These are phyloP conservation scores for Candolleomyces aberdarensis DNA, from an alignment of 768 basidiomycete genomes.

Conservation along the genomic window DNA sequence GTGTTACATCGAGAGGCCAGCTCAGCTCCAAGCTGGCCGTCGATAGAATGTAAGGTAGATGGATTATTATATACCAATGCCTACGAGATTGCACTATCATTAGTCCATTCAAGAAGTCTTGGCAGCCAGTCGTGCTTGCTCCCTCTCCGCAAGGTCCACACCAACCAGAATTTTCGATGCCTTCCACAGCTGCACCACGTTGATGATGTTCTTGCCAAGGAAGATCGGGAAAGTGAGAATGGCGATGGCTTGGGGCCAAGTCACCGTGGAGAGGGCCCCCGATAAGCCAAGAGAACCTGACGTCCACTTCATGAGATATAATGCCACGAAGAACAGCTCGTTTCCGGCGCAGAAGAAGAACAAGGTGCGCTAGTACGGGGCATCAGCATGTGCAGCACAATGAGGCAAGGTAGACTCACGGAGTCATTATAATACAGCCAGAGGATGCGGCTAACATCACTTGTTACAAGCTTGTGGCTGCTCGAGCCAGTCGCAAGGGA, in stretches of 20 bases:
- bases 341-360: conserved; percentile 94
- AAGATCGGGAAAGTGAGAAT: conserved; percentile 63
- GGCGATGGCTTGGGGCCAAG: conserved; percentile 78
- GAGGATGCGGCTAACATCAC: conserved; percentile 89
- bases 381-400: not conserved
- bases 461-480: conserved; percentile 90
- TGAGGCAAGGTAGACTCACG: conserved; percentile 43
- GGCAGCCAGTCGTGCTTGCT: conserved; percentile 50
- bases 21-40: not conserved
- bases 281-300: conserved; percentile 61
- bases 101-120: conserved; percentile 17
- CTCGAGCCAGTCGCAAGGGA: conserved; percentile 92
- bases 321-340: conserved; percentile 91
- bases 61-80: not conserved
- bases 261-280: conserved; percentile 35
- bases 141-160: conserved; percentile 86
- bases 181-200: conserved; percentile 97
- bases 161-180: conserved; percentile 93
- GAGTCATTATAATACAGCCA: conserved; percentile 93
- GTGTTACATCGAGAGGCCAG: not conserved
- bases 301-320: conserved; percentile 92
- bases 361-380: conserved; percentile 59
- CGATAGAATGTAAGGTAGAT: conserved; percentile 5
- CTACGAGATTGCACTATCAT: not conserved
- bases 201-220: conserved; percentile 85